Evolutionary conservation across 1,139 yeast genomes (phyloP), one percentile per base, ranked within the genome.

Genomic region (Nakaseomyces nivariensis): DNA sequence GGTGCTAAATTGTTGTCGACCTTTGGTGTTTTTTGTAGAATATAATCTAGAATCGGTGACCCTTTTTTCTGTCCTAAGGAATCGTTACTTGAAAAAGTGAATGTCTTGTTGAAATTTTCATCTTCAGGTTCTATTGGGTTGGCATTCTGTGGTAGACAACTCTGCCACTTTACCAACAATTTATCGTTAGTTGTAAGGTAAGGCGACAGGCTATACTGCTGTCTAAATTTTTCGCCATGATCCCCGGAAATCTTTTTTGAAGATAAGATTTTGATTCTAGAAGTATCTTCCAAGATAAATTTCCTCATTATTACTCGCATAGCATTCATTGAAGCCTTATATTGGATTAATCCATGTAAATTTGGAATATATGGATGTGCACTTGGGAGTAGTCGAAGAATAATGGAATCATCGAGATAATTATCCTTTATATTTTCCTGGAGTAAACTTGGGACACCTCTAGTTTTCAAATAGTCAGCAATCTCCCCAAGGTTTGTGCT

Each of bases 331-430:
- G 72, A 64, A 3, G 85, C 72, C 48, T 72, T 72, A 63, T 82
- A 83, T 7, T 84, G 73, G 5, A 73, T 72, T 33, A 71, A 72
- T 3, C 95, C 95, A 49, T 74, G 75, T 33, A 85, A 70, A 11
- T 72, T 68, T 4, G 95, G 92, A 26, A 82, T 62, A 54, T 75
- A 76, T 1, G 81, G 75, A 49, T 76, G 76, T 38, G 81, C 76
- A 3, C 77, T 74, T 0, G 95, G 95, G 50, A 84, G 73, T 4
- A 87, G 67, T 36, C 85, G 68, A 29, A 87, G 70, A n/a, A 73
- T 66, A 7, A 87, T 72, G 38, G 78, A 71, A 3, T 71, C 68
- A 40, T 82, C 74, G 9, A 86, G 59, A 8, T 74, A 58, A 2
- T 69, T 64, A 44, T 73, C 70, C 1, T 87, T 82, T 8, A 84